Evolutionary conservation across 2,329 filamentous ascomycete species (phyloP), one percentile per base, ranked within the genome.

Genomic region (Emergomyces africanus): DNA sequence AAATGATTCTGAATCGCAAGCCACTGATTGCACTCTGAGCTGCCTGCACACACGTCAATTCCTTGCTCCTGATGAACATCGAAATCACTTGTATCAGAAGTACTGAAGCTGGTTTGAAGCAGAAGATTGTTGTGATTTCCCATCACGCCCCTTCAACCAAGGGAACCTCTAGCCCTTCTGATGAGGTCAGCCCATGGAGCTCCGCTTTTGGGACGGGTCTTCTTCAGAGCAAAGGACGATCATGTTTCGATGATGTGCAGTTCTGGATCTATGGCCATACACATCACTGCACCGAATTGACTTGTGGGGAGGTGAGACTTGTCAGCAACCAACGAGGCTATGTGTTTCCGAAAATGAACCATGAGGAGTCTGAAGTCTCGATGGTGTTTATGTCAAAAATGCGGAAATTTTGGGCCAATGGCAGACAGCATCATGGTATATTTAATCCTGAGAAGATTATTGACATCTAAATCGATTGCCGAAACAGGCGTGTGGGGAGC

Each of bases 181-280:
- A 30, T 30, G 30, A 30, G 30, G 30, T 3, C 6, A 30, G 6
- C 6, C 30, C 30, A 30, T 30, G 30, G 30, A 30, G 15, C 72
- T 81, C 41, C 4, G 41, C 41, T 8, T 42, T 42, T 63, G 76
- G 77, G 2, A 82, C 79, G 0, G 77, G 82, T 44, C 63, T 80
- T 12, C 64, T 77, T 23, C 60, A 59, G 1, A 63, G 51, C 14
- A 33, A 55, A 23, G 59, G 64, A n/a, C 46, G 18, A 35, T 48
- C 61, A 25, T 48, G 23, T 33, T 39, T 57, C 42, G 15, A 57
- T 20, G 62, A 66, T 20, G 71, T 75, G 0, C 68, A 70, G 48
- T 61, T 61, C n/a, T 77, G 73, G 74, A 64, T 75, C 1, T 76
- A 72, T 64, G 75, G 75, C 0, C 68, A 74, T 57, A 77, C 75